A percentile compares a stretch with the other conserved stretches of the same genome.
These are phyloP conservation scores for Rutstroemia sp. DNA, from an alignment of 2,329 filamentous ascomycete genomes.

Conservation along the genomic window DNA sequence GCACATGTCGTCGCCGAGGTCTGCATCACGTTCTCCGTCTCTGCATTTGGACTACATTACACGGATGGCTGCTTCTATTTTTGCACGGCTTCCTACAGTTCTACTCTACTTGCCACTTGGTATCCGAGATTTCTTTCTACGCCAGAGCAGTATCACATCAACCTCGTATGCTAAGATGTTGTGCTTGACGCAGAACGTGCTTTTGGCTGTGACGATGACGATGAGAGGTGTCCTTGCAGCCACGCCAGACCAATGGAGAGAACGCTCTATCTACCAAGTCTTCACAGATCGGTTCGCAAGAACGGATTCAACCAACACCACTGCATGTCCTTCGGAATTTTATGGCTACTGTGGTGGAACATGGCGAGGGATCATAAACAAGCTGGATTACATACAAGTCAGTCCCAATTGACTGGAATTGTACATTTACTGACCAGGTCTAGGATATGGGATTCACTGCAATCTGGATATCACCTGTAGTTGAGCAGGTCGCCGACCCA, in stretches of 20 bases:
- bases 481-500: slow-evolving; percentile 30
- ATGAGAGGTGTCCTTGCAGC: not conserved
- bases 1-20: no score
- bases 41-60: no score
- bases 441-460: slow-evolving; percentile 10
- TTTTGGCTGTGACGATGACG: not conserved
- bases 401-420: no score
- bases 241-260: not conserved
- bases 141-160: not conserved
- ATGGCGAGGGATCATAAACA: slow-evolving; percentile 35
- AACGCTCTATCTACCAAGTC: slow-evolving; percentile 7
- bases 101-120: no score
- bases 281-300: slow-evolving; percentile 34
- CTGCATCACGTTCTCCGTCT: no score
- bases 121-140: not conserved
- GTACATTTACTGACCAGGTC: slow-evolving; percentile 28
- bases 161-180: not conserved
- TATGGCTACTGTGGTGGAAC: slow-evolving; percentile 40
- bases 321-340: slow-evolving; percentile 18
- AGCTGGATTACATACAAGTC: slow-evolving; percentile 36
- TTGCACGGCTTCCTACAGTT: no score
- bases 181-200: not conserved
- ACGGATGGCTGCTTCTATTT: no score
- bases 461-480: slow-evolving; percentile 39
- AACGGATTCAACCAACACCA: slow-evolving; percentile 30